These are phyloP conservation scores for Alternaria sp. DNA, from an alignment of 2,329 filamentous ascomycete genomes.

Conservation along the genomic window DNA sequence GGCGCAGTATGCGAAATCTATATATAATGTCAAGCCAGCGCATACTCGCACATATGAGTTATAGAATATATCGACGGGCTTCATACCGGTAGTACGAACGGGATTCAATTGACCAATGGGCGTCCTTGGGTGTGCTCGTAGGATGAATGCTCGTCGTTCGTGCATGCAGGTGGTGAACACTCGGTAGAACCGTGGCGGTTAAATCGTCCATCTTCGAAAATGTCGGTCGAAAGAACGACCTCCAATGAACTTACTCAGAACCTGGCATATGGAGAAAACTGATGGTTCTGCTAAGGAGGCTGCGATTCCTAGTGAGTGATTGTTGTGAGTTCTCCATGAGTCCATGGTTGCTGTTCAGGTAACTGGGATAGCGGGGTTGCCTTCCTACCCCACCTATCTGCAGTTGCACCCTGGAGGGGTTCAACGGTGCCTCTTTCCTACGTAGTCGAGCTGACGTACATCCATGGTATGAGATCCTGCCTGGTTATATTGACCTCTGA, in stretches of 20 bases:
- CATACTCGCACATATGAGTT: too few species aligned
- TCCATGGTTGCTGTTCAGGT: neutral
- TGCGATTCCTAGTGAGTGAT: neutral
- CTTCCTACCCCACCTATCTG: neutral
- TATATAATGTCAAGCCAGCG: neutral
- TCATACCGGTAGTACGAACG: too few species aligned
- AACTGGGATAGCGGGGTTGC: neutral
- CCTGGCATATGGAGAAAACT: too few species aligned
- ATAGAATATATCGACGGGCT: too few species aligned
- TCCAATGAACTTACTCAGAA: too few species aligned
- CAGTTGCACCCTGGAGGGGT: neutral
- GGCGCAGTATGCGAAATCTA: neutral
- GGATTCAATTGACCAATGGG: too few species aligned
- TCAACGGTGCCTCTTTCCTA: neutral
- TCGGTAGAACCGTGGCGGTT: neutral
- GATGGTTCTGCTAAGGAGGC: too few species aligned
- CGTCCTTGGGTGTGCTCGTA: neutral
- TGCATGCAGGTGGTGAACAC: neutral
- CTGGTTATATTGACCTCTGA: neutral
- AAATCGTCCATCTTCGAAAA: neutral
- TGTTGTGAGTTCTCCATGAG: neutral
- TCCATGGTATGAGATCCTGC: neutral
- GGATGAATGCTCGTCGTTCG: neutral
- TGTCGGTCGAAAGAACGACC: neutral
- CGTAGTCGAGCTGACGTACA: neutral